Percentiles rank a stretch among this genome's conserved stretches.
These are phyloP conservation scores for Zhuliangozyma parablackwelliae DNA, from an alignment of 1,139 yeast genomes.

Conservation along the genomic window DNA sequence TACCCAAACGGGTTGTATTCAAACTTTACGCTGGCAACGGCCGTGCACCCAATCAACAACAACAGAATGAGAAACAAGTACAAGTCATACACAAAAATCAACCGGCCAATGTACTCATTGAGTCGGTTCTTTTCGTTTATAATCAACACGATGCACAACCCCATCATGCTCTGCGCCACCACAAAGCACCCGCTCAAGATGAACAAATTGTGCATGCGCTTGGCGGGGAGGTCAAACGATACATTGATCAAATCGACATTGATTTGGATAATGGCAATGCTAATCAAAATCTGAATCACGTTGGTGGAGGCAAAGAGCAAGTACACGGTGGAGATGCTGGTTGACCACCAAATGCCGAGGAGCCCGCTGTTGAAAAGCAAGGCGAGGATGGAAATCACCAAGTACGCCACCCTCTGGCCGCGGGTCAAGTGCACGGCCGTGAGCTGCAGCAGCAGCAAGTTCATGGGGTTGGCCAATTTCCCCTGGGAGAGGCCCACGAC, in stretches of 20 bases:
- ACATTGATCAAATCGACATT: conserved; percentile 9
- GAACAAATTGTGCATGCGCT: conserved; percentile 13
- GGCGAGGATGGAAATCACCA: conserved; percentile 8
- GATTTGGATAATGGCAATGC: conserved; percentile 13
- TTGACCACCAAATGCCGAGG: conserved; percentile 13
- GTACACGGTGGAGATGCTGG: conserved; percentile 9
- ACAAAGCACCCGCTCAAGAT: conserved; percentile 12
- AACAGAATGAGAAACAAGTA: conserved; percentile 3
- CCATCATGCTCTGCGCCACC: conserved; percentile 13
- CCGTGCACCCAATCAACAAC: conserved; percentile 7
- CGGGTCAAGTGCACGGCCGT: conserved; percentile 3
- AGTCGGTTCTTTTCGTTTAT: conserved; percentile 14
- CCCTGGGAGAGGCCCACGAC: conserved; percentile 11
- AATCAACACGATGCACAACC: conserved; percentile 9
- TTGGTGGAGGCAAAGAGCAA: conserved; percentile 12
- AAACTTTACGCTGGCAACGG: conserved; percentile 7
- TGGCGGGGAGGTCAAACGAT: conserved; percentile 6
- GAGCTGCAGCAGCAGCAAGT: conserved; percentile 1
- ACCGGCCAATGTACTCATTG: conserved; percentile 12
- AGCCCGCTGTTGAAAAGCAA: conserved; percentile 12
- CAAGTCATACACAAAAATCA: conserved; percentile 11
- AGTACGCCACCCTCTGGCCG: conserved; percentile 6
- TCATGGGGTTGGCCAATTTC: conserved; percentile 11
- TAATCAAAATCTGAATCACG: conserved; percentile 12
- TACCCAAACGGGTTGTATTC: conserved; percentile 5